Conservation (phyloP, 2,329 filamentous ascomycete genomes). For the Sclerotinia sclerotiorum region DNA sequence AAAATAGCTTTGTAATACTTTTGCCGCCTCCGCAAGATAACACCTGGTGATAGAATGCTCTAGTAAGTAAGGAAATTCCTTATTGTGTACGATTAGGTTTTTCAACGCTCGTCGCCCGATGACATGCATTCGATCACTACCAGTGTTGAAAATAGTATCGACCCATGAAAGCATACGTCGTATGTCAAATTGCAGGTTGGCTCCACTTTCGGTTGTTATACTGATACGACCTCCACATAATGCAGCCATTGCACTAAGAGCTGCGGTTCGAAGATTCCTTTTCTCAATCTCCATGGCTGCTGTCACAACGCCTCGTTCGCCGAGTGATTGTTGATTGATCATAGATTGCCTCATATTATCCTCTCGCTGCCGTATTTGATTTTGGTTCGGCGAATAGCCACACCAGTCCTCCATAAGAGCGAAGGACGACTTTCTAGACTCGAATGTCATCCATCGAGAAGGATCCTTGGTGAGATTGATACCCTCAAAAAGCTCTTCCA, state of each 20-base stretch:
- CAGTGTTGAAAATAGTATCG: conserved; percentile 87
- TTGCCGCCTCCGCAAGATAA: conserved; percentile 76
- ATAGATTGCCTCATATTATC: conserved; percentile 84
- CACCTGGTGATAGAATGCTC: conserved; percentile 91
- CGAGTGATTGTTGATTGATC: conserved; percentile 71
- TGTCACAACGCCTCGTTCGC: conserved; percentile 74
- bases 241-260: conserved; percentile 91
- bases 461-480: conserved; percentile 84
- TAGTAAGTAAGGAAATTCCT: conserved; percentile 79
- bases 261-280: conserved; percentile 83
- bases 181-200: conserved; percentile 87
- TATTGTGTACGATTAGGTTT: conserved; percentile 88
- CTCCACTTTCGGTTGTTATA: conserved; percentile 83
- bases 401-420: conserved; percentile 99
- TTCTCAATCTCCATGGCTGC: conserved; percentile 97
- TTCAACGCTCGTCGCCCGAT: conserved; percentile 86
- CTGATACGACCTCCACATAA: conserved; percentile 84
- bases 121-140: conserved; percentile 86
- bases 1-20: conserved; percentile 93
- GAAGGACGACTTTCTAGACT: conserved; percentile 92
- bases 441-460: conserved; percentile 94
- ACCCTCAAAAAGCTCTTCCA: conserved; percentile 90
- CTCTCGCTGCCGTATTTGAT: conserved; percentile 76
- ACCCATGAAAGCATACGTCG: conserved; percentile 93
- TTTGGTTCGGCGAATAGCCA: conserved; percentile 89